phyloP scores from a whole-genome alignment of 305 asterid genomes.

The Fraxinus xanthoxyloides region DNA sequence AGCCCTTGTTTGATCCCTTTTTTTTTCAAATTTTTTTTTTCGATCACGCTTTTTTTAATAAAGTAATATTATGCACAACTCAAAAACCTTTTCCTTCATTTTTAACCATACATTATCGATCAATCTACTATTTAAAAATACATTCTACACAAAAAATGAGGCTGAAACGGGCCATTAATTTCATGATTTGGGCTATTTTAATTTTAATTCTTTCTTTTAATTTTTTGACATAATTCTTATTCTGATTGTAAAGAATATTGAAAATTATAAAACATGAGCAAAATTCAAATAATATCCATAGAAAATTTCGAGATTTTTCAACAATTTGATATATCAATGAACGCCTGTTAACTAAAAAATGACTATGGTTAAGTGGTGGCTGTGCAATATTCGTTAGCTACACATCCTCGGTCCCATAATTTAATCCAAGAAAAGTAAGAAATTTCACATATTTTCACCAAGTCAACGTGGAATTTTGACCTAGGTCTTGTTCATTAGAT shows the following conservation, averaged over 20 bases:
- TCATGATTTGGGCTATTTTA: constrained; percentile 2
- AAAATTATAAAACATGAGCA: constrained; percentile 2
- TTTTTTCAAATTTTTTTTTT: background rate
- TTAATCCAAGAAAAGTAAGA: background rate
- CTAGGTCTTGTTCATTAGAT: background rate
- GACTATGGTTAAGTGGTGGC: background rate
- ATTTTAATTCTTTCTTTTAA: constrained; percentile 6
- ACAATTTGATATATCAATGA: background rate
- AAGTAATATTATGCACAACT: background rate
- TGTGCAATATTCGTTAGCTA: background rate
- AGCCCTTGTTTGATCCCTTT: background rate
- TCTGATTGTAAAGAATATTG: background rate
- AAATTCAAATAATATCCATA: constrained; percentile 3
- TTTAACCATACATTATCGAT: background rate
- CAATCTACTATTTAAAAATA: background rate
- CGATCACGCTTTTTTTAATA: background rate
- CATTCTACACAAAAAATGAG: background rate
- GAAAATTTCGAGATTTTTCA: background rate
- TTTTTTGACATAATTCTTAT: background rate
- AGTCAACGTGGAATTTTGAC: background rate
- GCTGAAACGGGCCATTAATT: background rate
- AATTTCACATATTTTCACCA: background rate
- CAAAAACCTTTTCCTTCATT: background rate
- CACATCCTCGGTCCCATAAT: background rate
- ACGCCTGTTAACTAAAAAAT: background rate